phyloP scores from a whole-genome alignment of 257 asterid genomes.

The Ballota nigra region DNA sequence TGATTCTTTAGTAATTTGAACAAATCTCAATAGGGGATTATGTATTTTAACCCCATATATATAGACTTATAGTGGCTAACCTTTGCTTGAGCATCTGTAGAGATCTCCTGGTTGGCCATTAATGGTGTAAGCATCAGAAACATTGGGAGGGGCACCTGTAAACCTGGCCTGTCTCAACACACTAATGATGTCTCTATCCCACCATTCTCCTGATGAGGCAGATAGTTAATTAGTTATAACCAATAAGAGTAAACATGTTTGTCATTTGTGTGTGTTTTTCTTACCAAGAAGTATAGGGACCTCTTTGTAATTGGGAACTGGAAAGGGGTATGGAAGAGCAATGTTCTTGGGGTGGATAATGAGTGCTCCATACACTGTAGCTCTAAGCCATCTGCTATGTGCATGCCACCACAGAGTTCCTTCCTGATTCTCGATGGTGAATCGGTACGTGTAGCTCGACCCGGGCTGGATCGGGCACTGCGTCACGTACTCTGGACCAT shows the following conservation, averaged over 20 bases:
- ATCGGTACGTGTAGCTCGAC: slow-evolving; percentile 51
- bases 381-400: slow-evolving; percentile 62
- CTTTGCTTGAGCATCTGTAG: slow-evolving; percentile 55
- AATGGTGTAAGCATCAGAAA: slow-evolving; percentile 71
- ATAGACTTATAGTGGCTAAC: not conserved
- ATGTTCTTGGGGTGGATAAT: slow-evolving; percentile 48
- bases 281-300: slow-evolving; percentile 58
- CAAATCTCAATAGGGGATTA: no score
- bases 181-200: slow-evolving; percentile 60
- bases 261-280: not conserved
- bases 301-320: slow-evolving; percentile 32
- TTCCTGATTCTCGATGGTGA: slow-evolving; percentile 57
- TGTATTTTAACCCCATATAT: no score
- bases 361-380: slow-evolving; percentile 61
- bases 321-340: slow-evolving; percentile 42
- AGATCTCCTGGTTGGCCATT: slow-evolving; percentile 82
- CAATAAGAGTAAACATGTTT: not conserved
- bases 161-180: slow-evolving; percentile 55
- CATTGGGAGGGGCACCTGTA: slow-evolving; percentile 74
- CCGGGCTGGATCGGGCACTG: slow-evolving; percentile 75
- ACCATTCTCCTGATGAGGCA: slow-evolving; percentile 68
- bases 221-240: not conserved
- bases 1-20: no score
- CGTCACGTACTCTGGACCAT: slow-evolving; percentile 65
- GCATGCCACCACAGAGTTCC: slow-evolving; percentile 83